These are phyloP conservation scores for Talaromyces sp. DNA, from an alignment of 2,329 filamentous ascomycete genomes.

Conservation along the genomic window DNA sequence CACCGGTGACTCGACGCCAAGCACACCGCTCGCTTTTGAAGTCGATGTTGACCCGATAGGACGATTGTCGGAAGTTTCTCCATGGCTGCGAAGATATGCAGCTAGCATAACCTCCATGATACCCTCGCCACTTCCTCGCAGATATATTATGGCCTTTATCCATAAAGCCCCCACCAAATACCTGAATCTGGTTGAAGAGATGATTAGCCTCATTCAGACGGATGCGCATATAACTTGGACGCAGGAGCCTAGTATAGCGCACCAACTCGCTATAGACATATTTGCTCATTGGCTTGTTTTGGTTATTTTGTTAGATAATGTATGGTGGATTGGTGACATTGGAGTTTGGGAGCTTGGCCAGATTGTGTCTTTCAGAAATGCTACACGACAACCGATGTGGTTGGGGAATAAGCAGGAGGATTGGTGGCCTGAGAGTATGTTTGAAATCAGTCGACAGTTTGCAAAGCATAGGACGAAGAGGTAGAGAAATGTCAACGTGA, in stretches of 20 bases:
- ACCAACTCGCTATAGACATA: conserved; percentile 22
- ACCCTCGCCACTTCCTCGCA: conserved; percentile 29
- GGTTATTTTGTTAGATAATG: conserved; percentile 26
- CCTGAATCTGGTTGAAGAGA: conserved; percentile 32
- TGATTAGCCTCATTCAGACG: conserved; percentile 17
- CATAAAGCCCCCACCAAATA: conserved; percentile 35
- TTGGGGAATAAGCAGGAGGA: conserved; percentile 17
- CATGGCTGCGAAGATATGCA: conserved; percentile 35
- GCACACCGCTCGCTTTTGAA: not conserved
- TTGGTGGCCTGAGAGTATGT: conserved; percentile 27
- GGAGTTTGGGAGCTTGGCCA: conserved; percentile 24
- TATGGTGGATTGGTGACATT: conserved; percentile 33
- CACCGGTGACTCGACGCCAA: conserved; percentile 13
- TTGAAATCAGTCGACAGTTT: not conserved
- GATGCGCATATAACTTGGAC: not conserved
- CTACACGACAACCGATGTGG: not conserved
- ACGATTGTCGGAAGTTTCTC: conserved; percentile 23
- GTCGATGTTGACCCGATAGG: conserved; percentile 4
- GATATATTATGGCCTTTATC: conserved; percentile 40
- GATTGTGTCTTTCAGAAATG: conserved; percentile 20
- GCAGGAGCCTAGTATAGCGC: conserved; percentile 10
- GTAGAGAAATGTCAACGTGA: not conserved
- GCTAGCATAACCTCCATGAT: conserved; percentile 32
- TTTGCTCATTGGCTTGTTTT: conserved; percentile 33
- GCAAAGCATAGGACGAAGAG: not conserved